Base-by-base conservation (phyloP, 116 monocot genomes). In the Cymodocea nodosa region DNA sequence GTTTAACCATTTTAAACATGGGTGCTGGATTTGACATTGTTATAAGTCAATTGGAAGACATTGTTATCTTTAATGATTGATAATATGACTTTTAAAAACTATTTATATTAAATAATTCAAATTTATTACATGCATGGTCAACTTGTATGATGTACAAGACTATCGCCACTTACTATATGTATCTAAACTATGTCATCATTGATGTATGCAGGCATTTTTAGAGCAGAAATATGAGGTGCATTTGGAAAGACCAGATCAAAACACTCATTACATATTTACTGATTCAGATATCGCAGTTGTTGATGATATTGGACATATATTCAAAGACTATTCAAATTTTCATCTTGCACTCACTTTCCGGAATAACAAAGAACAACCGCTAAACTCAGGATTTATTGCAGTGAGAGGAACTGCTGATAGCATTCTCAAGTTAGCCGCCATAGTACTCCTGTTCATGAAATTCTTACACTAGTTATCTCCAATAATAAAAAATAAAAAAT, bases 361-460 rank as follows among this genome's bases (percentile, higher is more conserved):
- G 22, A 95, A 95, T 64, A 95, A 95, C 55, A 95, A 82, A 83
- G 74, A 87, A 23, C 90, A 95, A 68, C 95, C 95, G 63, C 25
- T 95, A 24, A 95, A 95, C 76, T 95, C 95, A 62, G 95, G 95
- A 56, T 90, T 90, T 60, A 87, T 95, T 70, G 95, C 90, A 72
- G 83, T 95, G 20, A 85, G 87, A 78, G 87, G 95, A 67, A 95
- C 87, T 68, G 57, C 15, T 12, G 79, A 90, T 60, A 87, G 85
- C 72, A 79, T 95, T 34, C 63, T 63, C 20, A 90, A 83, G 94
- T 94, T 60, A 68, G 85, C 83, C 24, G 23, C 35, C 6, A 68
- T 61, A 15, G n/a, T 57, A 15, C 15, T 51, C 23, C 17, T 52
- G 17, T 0, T 67, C 35, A 3, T 66, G 15, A 30, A 23, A 51